phyloP scores from a whole-genome alignment of 139 green algal genomes.

The Trebouxia sp. region DNA sequence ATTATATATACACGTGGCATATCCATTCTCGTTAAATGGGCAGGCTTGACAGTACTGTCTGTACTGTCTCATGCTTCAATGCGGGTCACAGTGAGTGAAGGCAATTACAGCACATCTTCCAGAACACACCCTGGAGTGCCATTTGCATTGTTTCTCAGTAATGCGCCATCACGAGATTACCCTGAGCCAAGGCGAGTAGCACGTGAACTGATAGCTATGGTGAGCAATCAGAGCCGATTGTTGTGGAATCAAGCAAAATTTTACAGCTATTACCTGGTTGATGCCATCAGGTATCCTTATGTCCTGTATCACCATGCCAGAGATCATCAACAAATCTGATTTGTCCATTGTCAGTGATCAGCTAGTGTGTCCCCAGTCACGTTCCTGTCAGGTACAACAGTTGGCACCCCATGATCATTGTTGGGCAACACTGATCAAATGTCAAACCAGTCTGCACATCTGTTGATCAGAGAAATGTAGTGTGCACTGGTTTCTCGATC shows the following conservation, averaged over 20 bases:
- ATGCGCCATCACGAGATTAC: not conserved
- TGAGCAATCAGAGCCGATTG: not conserved
- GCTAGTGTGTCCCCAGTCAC: too few species aligned
- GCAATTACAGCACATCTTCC: not conserved
- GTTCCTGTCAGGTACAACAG: too few species aligned
- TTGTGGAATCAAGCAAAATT: slow-evolving; percentile 21
- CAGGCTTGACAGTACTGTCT: not conserved
- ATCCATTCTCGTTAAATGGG: slow-evolving; percentile 8
- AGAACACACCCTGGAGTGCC: not conserved
- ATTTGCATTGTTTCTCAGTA: slow-evolving; percentile 9
- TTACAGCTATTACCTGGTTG: slow-evolving; percentile 20
- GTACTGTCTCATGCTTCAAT: slow-evolving; percentile 10
- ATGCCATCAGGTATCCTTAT: slow-evolving; percentile 16
- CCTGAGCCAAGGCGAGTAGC: not conserved
- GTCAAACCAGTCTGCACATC: too few species aligned
- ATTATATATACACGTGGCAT: not conserved
- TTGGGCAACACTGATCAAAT: too few species aligned
- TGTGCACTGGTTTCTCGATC: too few species aligned
- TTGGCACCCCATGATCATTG: not conserved
- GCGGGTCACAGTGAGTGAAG: not conserved
- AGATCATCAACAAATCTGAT: not conserved
- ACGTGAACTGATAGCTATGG: not conserved
- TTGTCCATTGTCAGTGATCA: too few species aligned
- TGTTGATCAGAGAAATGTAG: too few species aligned
- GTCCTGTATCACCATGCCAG: slow-evolving; percentile 11